A percentile compares a stretch with the other conserved stretches of the same genome.
Evolutionary conservation across 1,284 basidiomycete genomes (phyloP).

Genomic region (Ceratobasidium sp.): DNA sequence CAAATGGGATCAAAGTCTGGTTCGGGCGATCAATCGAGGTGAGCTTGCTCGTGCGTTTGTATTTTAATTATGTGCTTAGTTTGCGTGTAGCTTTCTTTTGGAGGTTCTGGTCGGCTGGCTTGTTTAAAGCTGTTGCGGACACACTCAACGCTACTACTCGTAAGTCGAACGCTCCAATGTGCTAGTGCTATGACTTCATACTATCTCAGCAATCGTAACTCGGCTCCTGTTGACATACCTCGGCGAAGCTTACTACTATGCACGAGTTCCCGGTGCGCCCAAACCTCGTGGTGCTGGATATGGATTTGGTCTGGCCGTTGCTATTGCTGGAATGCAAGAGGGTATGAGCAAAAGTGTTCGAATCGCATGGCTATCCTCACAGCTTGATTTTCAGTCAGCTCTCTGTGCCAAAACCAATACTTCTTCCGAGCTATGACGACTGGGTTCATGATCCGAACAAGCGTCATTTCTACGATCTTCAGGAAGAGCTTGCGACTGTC

Average conservation of each 20-base stretch:
- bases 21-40: conserved; percentile 43
- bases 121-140: conserved; percentile 37
- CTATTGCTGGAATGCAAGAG: conserved; percentile 36
- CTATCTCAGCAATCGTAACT: conserved; percentile 34
- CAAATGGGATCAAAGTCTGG: conserved; percentile 43
- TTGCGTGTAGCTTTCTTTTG: conserved; percentile 32
- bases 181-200: background rate
- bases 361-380: background rate
- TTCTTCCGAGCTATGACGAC: conserved; percentile 46
- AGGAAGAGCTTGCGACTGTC: conserved; percentile 36
- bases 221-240: conserved; percentile 43
- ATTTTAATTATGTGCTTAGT: conserved; percentile 1
- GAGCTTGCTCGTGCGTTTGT: background rate
- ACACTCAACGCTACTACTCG: conserved; percentile 38
- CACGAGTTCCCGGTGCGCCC: conserved; percentile 33
- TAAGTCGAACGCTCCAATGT: background rate
- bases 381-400: conserved; percentile 10
- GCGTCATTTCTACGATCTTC: conserved; percentile 40
- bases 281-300: conserved; percentile 34
- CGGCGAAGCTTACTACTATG: conserved; percentile 41
- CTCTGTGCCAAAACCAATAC: conserved; percentile 45
- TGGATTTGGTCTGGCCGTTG: conserved; percentile 36
- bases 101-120: conserved; percentile 37
- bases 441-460: conserved; percentile 46
- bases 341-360: background rate